Conservation (phyloP, 108 stramenopile species). For the Cyclotella sp. region DNA sequence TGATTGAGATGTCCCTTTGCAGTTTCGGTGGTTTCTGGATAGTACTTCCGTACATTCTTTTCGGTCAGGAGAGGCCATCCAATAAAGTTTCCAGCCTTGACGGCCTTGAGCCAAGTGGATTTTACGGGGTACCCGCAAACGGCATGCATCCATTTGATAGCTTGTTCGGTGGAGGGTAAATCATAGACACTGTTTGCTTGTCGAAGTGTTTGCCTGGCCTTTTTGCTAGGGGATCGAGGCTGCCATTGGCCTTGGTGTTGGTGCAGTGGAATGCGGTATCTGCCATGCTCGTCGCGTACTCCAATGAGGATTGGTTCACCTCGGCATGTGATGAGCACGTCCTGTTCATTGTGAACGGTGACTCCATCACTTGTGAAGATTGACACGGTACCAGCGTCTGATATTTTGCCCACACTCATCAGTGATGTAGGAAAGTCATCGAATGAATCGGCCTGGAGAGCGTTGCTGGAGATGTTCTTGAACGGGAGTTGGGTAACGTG, state of each 20-base stretch:
- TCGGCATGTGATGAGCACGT: not conserved
- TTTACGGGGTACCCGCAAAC: not conserved
- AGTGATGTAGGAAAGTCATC: not conserved
- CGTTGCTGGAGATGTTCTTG: not conserved
- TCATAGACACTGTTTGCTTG: no score
- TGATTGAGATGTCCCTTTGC: not conserved
- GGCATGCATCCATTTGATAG: no score
- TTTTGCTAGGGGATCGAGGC: not conserved
- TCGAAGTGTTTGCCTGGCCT: not conserved
- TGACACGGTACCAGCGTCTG: constrained; percentile 4
- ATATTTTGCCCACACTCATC: not conserved
- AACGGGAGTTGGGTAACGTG: not conserved
- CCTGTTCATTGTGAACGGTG: not conserved
- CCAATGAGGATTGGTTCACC: not conserved
- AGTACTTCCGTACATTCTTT: not conserved
- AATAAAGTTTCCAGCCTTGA: not conserved
- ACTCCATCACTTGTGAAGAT: constrained; percentile 6
- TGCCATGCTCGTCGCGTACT: not conserved
- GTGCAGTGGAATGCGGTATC: not conserved
- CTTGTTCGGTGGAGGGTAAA: no score
- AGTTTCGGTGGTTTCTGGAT: constrained; percentile 8
- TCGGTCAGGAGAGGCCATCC: not conserved
- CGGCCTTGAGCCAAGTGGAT: constrained; percentile 1
- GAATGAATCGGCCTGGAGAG: not conserved
- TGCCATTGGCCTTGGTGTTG: constrained; percentile 10